Conservation (phyloP, 192 early-diverging fungal species). For the Pilobolus umbonatus region DNA sequence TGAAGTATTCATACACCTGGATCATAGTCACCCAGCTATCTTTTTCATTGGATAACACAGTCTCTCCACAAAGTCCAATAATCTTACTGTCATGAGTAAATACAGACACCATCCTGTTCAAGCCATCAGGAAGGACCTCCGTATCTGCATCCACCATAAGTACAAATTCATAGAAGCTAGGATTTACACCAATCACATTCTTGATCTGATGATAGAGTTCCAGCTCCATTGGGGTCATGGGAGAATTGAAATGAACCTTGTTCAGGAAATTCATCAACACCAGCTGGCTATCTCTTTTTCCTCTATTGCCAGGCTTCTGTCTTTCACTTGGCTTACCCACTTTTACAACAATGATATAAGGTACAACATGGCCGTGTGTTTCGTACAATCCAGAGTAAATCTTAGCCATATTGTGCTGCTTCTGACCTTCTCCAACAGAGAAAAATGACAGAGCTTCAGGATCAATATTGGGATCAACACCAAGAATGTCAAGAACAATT, state of each 20-base stretch:
- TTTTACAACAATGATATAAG: conserved; percentile 91
- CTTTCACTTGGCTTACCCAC: conserved; percentile 82
- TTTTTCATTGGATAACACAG: conserved; percentile 85
- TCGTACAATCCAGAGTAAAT: conserved; percentile 95
- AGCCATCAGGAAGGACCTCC: conserved; percentile 79
- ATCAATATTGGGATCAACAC: conserved; percentile 74
- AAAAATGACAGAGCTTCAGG: conserved; percentile 76
- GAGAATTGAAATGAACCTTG: conserved; percentile 86
- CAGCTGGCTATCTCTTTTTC: conserved; percentile 98
- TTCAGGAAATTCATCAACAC: conserved; percentile 96
- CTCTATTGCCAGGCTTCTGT: conserved; percentile 84
- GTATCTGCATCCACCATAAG: conserved; percentile 99
- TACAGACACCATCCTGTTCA: conserved; percentile 84
- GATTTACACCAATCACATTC: conserved; percentile 95
- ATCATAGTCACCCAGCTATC: conserved; percentile 96
- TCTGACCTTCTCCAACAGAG: conserved; percentile 84
- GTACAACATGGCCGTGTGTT: conserved; percentile 80
- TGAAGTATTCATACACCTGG: conserved; percentile 98
- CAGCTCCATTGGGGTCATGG: conserved; percentile 93
- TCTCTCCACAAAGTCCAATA: conserved; percentile 94
- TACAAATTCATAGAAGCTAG: conserved; percentile 90
- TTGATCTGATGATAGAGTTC: conserved; percentile 99
- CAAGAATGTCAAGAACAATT: conserved; percentile 87
- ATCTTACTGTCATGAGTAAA: conserved; percentile 89
- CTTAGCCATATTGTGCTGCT: conserved; percentile 93